Evolutionary conservation across 352 stramenopile genomes (phyloP), one percentile per base, ranked within the genome.

Genomic region (Pythium rishiriense): DNA sequence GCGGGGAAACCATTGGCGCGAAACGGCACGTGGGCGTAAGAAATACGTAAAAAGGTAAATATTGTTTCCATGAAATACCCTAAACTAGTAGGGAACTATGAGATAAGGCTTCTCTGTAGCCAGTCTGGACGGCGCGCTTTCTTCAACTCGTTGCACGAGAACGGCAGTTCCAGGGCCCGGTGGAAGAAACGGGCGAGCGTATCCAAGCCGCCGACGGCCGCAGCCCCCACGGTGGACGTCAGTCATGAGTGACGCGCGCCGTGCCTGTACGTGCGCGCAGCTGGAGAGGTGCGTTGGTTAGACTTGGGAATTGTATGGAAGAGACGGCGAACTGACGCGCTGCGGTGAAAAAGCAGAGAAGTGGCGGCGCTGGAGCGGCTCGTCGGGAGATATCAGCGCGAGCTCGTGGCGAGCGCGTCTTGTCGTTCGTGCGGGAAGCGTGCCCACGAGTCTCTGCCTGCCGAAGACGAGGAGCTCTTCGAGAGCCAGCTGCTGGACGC

Each of bases 321-420:
- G 47, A 15, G 14, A 25, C 14, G 31, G 31, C 11, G n/a, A n/a
- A n/a, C n/a, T n/a, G n/a, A 33, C 14, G 31, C 4, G 7, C 1
- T 43, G 31, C 12, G 43, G 22, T 47, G 21, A 57, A 24, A 15
- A 17, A 46, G 37, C 39, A 90, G 82, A 25, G 82, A 91, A 60
- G 63, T 91, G 25, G 67, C 58, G 26, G 80, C 79, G 17, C 74
- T 91, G 48, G 80, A 90, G 59, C 49, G 62, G 43, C 68, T 91
- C n/a, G 74, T 90, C 39, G 66, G 75, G 45, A 72, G 77, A 28
- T 90, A 88, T 62, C 83, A 91, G 61, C 65, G 78, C 43, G 75
- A 90, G 43, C 69, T 91, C 8, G 29, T 49, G 29, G 19, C 22
- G 28, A 7, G 37, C 11, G 7, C 42, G 31, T 29, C 43, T 24